phyloP scores from a whole-genome alignment of 495 filamentous ascomycete genomes.

The Neurospora tetraspora region DNA sequence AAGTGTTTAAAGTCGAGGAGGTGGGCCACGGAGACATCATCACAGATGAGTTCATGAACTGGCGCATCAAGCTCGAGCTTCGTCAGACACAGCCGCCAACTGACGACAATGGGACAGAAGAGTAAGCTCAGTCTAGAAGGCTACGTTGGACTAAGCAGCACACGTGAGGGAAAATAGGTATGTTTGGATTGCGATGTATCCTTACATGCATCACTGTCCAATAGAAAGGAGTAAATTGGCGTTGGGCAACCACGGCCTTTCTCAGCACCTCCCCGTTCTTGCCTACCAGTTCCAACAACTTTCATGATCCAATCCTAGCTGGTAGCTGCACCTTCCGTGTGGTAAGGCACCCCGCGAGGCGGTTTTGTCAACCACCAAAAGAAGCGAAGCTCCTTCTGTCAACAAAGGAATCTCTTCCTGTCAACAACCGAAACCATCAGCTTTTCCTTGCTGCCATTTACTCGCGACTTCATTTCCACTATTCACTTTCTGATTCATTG shows the following conservation, averaged over 20 bases:
- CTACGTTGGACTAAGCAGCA: neutral
- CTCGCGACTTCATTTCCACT: neutral
- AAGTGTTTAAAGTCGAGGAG: constrained; percentile 63
- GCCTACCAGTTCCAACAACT: neutral
- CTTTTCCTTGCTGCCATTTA: neutral
- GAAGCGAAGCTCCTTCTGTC: neutral
- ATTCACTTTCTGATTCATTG: neutral
- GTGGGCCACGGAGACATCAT: constrained; percentile 67
- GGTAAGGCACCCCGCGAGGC: neutral
- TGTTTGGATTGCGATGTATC: neutral
- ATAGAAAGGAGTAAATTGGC: neutral
- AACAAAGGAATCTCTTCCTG: neutral
- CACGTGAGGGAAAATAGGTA: neutral
- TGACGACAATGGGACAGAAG: neutral
- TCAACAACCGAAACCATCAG: neutral
- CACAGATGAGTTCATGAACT: constrained; percentile 63
- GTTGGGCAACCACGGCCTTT: neutral
- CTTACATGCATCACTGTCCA: neutral
- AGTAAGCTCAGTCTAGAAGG: neutral
- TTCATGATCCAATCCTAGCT: neutral
- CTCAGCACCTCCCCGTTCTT: neutral
- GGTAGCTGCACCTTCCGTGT: neutral
- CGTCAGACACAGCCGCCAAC: constrained; percentile 1
- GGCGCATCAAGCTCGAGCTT: constrained; percentile 48
- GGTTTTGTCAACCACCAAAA: neutral